A percentile compares a stretch with the other conserved stretches of the same genome.
phyloP scores from a whole-genome alignment of 345 rosid genomes.

The Gossypium stocksii region DNA sequence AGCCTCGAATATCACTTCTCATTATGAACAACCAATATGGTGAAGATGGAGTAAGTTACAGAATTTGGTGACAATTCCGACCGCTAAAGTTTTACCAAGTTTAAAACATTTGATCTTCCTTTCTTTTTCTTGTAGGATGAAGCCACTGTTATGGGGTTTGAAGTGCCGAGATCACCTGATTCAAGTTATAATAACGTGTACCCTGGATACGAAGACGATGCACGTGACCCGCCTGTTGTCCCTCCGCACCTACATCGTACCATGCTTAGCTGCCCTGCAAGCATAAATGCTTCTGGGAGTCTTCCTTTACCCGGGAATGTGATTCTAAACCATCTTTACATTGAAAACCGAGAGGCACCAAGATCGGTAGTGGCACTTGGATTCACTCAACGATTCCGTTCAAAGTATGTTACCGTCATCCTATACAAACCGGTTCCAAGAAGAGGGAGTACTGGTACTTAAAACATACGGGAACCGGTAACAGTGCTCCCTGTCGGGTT shows the following conservation, averaged over 20 bases:
- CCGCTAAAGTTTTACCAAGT: conserved; percentile 2
- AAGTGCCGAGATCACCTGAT: conserved; percentile 87
- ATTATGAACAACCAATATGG: conserved; percentile 55
- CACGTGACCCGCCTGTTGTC: conserved; percentile 77
- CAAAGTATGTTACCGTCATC: conserved; percentile 88
- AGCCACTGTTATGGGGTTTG: conserved; percentile 77
- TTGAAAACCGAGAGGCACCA: conserved; percentile 76
- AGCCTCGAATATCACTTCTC: conserved; percentile 17
- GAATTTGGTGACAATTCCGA: conserved; percentile 8
- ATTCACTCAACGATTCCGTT: conserved; percentile 78
- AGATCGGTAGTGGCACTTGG: conserved; percentile 92
- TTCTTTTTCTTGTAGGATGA: conserved; percentile 47
- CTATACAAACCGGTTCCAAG: conserved; percentile 84
- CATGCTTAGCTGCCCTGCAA: conserved; percentile 55
- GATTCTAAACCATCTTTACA: conserved; percentile 82
- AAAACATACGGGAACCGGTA: conserved; percentile 22
- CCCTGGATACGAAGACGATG: conserved; percentile 67
- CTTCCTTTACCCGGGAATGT: conserved; percentile 59
- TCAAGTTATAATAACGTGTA: conserved; percentile 78
- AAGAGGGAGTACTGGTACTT: conserved; percentile 55
- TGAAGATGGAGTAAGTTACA: conserved; percentile 49
- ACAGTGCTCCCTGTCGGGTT: not conserved
- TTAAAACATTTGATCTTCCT: conserved; percentile 8
- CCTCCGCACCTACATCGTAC: conserved; percentile 76
- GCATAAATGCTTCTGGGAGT: conserved; percentile 39